Percentiles rank a stretch among this genome's conserved stretches.
Conservation (phyloP, 139 green algal species). For the Haematococcus lacustris region DNA sequence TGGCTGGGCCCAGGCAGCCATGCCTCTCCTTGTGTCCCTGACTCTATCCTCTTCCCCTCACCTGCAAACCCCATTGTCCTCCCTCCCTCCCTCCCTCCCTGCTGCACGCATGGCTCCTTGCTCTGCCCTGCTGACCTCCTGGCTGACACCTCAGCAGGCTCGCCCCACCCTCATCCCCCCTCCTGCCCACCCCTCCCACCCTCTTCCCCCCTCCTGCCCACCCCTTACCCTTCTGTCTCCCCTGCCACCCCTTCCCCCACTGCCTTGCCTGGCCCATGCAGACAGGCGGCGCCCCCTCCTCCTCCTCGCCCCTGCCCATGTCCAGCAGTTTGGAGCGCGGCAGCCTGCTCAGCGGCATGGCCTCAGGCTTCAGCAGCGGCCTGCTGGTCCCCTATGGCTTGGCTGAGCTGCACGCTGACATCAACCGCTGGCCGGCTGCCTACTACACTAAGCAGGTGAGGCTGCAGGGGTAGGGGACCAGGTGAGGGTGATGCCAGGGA, state of each 20-base stretch:
- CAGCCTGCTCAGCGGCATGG: background rate
- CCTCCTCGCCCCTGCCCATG: background rate
- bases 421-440: slow-evolving; percentile 62
- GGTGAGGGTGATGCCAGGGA: slow-evolving; percentile 9
- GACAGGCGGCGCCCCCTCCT: no score
- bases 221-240: no score
- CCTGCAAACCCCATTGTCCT: background rate
- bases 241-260: no score
- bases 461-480: no score
- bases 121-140: background rate
- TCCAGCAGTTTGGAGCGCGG: background rate
- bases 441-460: slow-evolving; percentile 67
- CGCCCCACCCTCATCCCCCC: no score
- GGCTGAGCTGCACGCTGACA: slow-evolving; percentile 66
- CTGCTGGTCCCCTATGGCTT: background rate
- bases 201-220: no score
- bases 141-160: background rate
- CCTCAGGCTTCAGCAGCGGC: background rate
- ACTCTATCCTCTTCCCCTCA: background rate
- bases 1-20: background rate
- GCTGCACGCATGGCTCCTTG: background rate
- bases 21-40: background rate
- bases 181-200: no score
- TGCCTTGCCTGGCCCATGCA: no score
- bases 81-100: background rate